Percentiles rank a stretch among this genome's conserved stretches.
phyloP scores from a whole-genome alignment of 148 eudicot genomes.

The Limonium bicolor region DNA sequence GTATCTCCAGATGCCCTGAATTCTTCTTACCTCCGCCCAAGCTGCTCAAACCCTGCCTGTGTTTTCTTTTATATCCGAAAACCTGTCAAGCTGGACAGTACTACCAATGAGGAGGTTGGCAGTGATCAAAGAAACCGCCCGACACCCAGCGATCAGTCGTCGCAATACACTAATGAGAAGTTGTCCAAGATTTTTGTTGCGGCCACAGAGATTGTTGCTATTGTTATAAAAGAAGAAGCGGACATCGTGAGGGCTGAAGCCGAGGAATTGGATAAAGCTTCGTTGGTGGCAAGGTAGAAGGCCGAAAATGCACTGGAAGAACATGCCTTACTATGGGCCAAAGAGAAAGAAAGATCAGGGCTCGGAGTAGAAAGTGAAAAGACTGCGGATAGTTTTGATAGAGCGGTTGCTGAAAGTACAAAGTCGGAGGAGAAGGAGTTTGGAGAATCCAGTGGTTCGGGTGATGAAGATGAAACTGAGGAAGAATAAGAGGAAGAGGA shows the following conservation, averaged over 20 bases:
- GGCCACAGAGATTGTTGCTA: conserved; percentile 53
- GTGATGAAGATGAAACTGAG: no score
- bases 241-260: conserved; percentile 32
- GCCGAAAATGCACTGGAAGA: conserved; percentile 62
- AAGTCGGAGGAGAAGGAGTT: no score
- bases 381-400: no score
- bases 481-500: no score
- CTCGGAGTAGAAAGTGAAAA: conserved; percentile 1
- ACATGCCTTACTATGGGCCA: conserved; percentile 12
- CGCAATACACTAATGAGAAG: conserved; percentile 18
- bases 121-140: no score
- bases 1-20: conserved; percentile 12
- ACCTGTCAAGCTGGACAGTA: no score
- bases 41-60: conserved; percentile 28
- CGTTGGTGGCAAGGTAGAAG: conserved; percentile 48
- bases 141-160: no score
- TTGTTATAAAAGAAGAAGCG: conserved; percentile 41
- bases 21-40: conserved; percentile 46
- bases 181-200: conserved; percentile 40
- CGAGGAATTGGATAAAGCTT: conserved; percentile 56
- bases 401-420: no score
- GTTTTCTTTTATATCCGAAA: conserved; percentile 21
- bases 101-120: no score
- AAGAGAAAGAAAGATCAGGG: conserved; percentile 15
- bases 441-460: no score